These are phyloP conservation scores for Mangifera indica DNA, from an alignment of 345 rosid genomes.

Conservation along the genomic window DNA sequence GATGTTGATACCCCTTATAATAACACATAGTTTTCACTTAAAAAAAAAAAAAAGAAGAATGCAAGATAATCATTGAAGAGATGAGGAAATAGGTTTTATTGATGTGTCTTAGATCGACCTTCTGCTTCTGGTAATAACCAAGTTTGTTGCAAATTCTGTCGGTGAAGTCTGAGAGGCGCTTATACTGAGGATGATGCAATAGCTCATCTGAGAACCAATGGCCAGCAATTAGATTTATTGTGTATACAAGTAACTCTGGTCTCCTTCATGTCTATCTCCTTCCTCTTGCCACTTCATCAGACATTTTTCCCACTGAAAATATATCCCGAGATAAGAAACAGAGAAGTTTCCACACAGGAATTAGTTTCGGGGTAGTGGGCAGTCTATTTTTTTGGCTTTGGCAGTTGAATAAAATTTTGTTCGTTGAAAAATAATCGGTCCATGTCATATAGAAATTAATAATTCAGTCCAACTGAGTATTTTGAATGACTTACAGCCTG, in stretches of 20 bases:
- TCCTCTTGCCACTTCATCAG: conserved; percentile 53
- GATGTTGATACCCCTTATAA: too few species aligned
- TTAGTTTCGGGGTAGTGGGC: too few species aligned
- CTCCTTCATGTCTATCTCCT: conserved; percentile 49
- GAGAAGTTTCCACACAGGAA: background rate
- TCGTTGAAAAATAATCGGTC: too few species aligned
- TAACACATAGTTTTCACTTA: too few species aligned
- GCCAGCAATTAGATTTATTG: conserved; percentile 44
- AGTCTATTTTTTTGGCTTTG: too few species aligned
- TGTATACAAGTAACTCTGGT: conserved; percentile 65
- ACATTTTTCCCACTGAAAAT: conserved; percentile 77
- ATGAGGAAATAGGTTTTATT: too few species aligned
- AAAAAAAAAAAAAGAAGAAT: too few species aligned
- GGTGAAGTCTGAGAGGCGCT: conserved; percentile 44
- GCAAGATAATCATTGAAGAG: too few species aligned
- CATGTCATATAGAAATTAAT: too few species aligned
- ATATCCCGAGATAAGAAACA: background rate
- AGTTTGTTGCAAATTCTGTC: conserved; percentile 39
- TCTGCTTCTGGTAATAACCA: conserved; percentile 28
- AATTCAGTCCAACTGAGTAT: background rate
- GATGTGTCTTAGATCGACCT: conserved; percentile 39
- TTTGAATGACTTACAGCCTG: conserved; percentile 49
- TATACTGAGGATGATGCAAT: conserved; percentile 41
- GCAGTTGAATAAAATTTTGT: too few species aligned
- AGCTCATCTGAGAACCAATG: conserved; percentile 27